Evolutionary conservation across 1,284 basidiomycete species (phyloP), one percentile per base, ranked within the genome.

Genomic region (Rhodotorula sp.): DNA sequence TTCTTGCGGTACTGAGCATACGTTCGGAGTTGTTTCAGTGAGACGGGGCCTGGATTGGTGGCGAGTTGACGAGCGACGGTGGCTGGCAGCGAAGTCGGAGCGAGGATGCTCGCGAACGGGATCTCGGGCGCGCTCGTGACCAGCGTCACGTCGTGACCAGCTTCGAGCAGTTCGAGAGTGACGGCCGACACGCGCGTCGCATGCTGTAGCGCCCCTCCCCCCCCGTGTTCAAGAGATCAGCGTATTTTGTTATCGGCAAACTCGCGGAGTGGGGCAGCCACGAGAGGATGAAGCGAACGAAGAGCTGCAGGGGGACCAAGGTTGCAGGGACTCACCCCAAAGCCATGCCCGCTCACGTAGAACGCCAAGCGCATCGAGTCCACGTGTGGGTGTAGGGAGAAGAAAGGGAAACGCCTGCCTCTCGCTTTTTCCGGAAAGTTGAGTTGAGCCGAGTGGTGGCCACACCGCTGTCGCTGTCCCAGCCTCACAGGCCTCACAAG

Each of bases 111-210:
- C 15, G 72, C 63, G 66, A 79, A 79, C 37, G 78, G 75, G 33
- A 69, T 68, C 54, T 69, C 64, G 15, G 76, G 75, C 12, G 78
- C 78, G 68, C 76, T 77, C 5, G 78, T 78, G 48, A 79, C 74
- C 56, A 79, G 76, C 42, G 69, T 70, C 10, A 79, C 77, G 14
- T 62, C 60, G 69, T 79, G 78, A 20, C 71, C 70, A 22, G 67
- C 70, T 20, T 64, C 57, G 7, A 79, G 66, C 30, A 79, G 75
- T 26, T 71, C 72, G 6, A 62, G 56, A 3, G 75, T 77, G 24
- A 78, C 68, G 24, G 78, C 78, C 6, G 75, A 68, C 26, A 78
- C 78, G 46, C 78, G 70, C 4, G 78, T 79, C 4, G 76, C 76
- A 64, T 78, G 78, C 62, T 73, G 55, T 57, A 4, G n/a, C n/a